These are phyloP conservation scores for Aspergillus sp. DNA, from an alignment of 2,329 filamentous ascomycete genomes.

Conservation along the genomic window DNA sequence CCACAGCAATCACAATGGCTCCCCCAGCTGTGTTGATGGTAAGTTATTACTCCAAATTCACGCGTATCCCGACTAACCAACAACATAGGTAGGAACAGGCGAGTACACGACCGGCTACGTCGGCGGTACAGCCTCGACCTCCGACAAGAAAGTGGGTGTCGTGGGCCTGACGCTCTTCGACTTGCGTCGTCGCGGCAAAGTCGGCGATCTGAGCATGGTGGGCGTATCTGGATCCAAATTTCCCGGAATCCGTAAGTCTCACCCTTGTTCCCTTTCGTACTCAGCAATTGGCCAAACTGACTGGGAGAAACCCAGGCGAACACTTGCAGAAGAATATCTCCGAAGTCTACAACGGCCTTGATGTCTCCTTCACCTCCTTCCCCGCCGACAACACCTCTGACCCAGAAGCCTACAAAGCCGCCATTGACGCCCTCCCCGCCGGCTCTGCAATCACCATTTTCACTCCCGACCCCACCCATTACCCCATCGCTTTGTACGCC, in stretches of 20 bases:
- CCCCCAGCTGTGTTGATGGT: slow-evolving; percentile 68
- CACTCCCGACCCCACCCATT: slow-evolving; percentile 56
- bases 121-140: slow-evolving; percentile 76
- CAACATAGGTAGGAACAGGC: slow-evolving; percentile 74
- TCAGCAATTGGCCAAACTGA: slow-evolving; percentile 7
- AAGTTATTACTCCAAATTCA: slow-evolving; percentile 27
- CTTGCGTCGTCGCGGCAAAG: slow-evolving; percentile 82
- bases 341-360: slow-evolving; percentile 82
- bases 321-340: slow-evolving; percentile 87
- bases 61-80: slow-evolving; percentile 8
- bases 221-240: slow-evolving; percentile 88
- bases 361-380: slow-evolving; percentile 82
- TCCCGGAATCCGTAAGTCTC: slow-evolving; percentile 76
- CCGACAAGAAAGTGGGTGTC: slow-evolving; percentile 95
- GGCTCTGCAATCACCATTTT: slow-evolving; percentile 20
- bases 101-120: slow-evolving; percentile 98
- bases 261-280: neutral
- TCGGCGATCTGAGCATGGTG: slow-evolving; percentile 82
- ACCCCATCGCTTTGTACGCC: slow-evolving; percentile 70
- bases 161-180: slow-evolving; percentile 90
- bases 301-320: slow-evolving; percentile 56
- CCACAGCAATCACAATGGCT: slow-evolving; percentile 11
- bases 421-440: slow-evolving; percentile 17
- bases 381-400: slow-evolving; percentile 67
- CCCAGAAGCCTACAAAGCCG: slow-evolving; percentile 18